Base-by-base conservation (phyloP, 1,284 basidiomycete species). In the Chalciporus sp. region DNA sequence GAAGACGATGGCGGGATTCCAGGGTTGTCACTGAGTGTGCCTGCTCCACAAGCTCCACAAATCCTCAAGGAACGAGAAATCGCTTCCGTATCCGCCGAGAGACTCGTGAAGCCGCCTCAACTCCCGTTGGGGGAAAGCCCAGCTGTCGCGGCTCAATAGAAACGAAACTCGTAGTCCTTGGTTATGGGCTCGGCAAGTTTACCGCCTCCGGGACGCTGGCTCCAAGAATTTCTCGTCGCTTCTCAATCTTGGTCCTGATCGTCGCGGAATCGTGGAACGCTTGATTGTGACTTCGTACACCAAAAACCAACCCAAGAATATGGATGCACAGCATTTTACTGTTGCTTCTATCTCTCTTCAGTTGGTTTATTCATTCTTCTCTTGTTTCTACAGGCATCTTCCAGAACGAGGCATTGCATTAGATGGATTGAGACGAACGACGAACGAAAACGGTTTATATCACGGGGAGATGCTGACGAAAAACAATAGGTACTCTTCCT, bases 41-140 rank as follows among this genome's bases (percentile, higher is more conserved):
- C 68, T 49, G 41, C 33, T 16, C 33, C 33, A 35, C 35, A 53
- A 3, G 58, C 67, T 47, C 60, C 71, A 27, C 60, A 67, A 52
- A 75, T 73, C 55, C 56, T 62, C 9, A 59, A 73, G 47, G 71
- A 72, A 39, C 61, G 78, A 45, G 81, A 77, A 61, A 61, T 74
- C 33, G 62, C 53, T 47, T 52, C 67, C 47, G 79, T 81, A 63
- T 78, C 81, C 48, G 66, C 71, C n/a, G 61, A 73, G 40, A 63
- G 56, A 41, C 75, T 79, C 47, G 73, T 86, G 73, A 86, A 83
- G 70, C 76, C 84, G 27, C 80, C 86, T 58, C 82, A 84, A 66
- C 67, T 86, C 51, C 78, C 85, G 12, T 81, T 84, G 58, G 80
- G 80, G 58, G 88, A 90, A 69, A 85, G 82, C 60, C 76, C 86